A percentile compares a stretch with the other conserved stretches of the same genome.
Conservation (phyloP, 140 eudicot species). For the Ambrosia hybrid region DNA sequence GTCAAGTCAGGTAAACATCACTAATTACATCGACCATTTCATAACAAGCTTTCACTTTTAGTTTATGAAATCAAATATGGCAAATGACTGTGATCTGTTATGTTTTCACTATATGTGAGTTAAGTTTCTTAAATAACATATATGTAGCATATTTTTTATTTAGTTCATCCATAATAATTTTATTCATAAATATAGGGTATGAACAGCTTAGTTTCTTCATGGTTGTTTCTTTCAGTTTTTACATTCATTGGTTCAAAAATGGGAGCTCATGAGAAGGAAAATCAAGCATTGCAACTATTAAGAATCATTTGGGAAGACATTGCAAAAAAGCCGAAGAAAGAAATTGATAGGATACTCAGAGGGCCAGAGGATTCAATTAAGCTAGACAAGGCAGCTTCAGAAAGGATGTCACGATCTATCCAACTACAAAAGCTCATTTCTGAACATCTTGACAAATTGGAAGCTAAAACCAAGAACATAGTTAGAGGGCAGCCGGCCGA, state of each 20-base stretch:
- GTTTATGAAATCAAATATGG: background rate
- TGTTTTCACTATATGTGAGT: too few species aligned
- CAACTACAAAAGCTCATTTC: background rate
- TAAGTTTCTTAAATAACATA: too few species aligned
- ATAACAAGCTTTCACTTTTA: background rate
- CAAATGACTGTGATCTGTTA: too few species aligned
- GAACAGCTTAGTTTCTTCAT: background rate
- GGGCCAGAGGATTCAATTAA: background rate
- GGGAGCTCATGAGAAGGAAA: slow-evolving; percentile 1
- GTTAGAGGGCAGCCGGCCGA: background rate
- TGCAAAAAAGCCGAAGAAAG: background rate
- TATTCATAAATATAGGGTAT: background rate
- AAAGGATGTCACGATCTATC: background rate
- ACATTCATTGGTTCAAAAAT: slow-evolving; percentile 1
- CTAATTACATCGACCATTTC: background rate
- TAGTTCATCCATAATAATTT: background rate
- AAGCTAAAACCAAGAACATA: background rate
- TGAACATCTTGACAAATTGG: background rate
- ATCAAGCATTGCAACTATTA: background rate
- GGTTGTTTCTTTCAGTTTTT: slow-evolving; percentile 3
- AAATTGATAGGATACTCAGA: slow-evolving; percentile 6
- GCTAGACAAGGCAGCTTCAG: background rate
- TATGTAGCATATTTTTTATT: too few species aligned
- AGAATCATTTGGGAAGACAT: background rate
- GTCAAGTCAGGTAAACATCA: background rate